Evolutionary conservation across 163 green algal genomes (phyloP).

Genomic region (Picocystis sp.): DNA sequence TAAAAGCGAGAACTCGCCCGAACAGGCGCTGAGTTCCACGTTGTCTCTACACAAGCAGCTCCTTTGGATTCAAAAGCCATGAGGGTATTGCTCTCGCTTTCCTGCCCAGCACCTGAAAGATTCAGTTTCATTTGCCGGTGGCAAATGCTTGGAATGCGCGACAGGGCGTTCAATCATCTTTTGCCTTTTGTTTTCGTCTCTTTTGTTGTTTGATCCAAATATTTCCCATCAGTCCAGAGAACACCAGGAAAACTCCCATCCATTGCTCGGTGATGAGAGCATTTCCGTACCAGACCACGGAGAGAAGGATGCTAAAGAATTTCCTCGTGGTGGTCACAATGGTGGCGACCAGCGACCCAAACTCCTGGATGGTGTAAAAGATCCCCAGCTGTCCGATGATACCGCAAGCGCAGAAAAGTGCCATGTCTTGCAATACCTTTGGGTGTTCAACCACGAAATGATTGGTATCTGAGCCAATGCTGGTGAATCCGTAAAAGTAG

Average conservation of each 20-base stretch:
- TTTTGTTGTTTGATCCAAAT: slow-evolving; percentile 34
- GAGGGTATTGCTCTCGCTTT: neutral
- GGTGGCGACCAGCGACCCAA: slow-evolving; percentile 77
- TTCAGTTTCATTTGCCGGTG: no score
- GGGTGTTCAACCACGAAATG: slow-evolving; percentile 58
- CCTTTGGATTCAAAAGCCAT: neutral
- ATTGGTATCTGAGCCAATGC: slow-evolving; percentile 26
- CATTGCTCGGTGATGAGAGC: slow-evolving; percentile 73
- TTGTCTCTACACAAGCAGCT: neutral
- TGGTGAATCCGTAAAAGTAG: slow-evolving; percentile 53
- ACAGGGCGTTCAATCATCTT: no score
- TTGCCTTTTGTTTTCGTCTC: no score
- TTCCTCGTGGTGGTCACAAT: slow-evolving; percentile 95
- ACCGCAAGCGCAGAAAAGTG: slow-evolving; percentile 88
- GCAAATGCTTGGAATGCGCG: no score
- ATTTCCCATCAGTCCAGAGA: slow-evolving; percentile 58
- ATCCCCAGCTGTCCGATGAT: slow-evolving; percentile 96
- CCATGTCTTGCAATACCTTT: slow-evolving; percentile 49
- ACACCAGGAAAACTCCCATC: slow-evolving; percentile 81
- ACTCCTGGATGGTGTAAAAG: slow-evolving; percentile 86
- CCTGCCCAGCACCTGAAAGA: neutral
- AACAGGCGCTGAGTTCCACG: no score
- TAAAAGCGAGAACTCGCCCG: slow-evolving; percentile 26
- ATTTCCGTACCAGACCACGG: slow-evolving; percentile 62
- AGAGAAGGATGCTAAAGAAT: slow-evolving; percentile 97